These are phyloP conservation scores for Xerocomellus amylosporus DNA, from an alignment of 768 basidiomycete genomes.

Conservation along the genomic window DNA sequence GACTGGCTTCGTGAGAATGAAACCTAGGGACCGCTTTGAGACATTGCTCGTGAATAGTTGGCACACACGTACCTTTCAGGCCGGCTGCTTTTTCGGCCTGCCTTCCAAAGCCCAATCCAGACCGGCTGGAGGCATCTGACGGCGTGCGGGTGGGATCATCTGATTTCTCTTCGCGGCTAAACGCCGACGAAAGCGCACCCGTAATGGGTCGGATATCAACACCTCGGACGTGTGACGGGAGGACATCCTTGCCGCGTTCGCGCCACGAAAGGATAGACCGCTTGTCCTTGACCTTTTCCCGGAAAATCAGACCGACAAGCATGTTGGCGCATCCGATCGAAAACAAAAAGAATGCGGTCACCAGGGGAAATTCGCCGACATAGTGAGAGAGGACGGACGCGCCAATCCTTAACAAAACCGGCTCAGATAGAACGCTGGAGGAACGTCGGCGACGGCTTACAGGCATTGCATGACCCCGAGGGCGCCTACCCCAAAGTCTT, in stretches of 20 bases:
- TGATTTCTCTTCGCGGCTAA: constrained; percentile 13
- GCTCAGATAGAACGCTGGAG: background rate
- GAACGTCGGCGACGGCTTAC: constrained; percentile 39
- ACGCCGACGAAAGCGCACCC: constrained; percentile 9
- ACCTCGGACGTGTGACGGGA: constrained; percentile 41
- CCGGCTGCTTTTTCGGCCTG: constrained; percentile 79
- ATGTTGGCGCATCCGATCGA: constrained; percentile 82
- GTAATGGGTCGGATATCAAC: constrained; percentile 27
- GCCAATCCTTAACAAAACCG: constrained; percentile 44
- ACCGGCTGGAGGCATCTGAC: constrained; percentile 30
- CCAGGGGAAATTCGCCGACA: constrained; percentile 81
- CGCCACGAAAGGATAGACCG: constrained; percentile 70
- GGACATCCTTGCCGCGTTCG: constrained; percentile 50
- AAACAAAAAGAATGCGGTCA: constrained; percentile 84
- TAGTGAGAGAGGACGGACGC: constrained; percentile 72
- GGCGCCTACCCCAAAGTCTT: constrained; percentile 80
- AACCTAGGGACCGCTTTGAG: constrained; percentile 38
- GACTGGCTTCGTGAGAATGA: constrained; percentile 53
- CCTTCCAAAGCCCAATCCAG: constrained; percentile 72
- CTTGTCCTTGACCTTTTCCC: constrained; percentile 58
- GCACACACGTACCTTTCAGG: constrained; percentile 46
- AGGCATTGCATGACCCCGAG: constrained; percentile 86
- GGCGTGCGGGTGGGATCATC: background rate
- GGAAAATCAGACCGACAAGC: constrained; percentile 76
- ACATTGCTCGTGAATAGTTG: background rate